Evolutionary conservation across 768 basidiomycete genomes (phyloP).

Genomic region (Strobilomyces dryophilus): DNA sequence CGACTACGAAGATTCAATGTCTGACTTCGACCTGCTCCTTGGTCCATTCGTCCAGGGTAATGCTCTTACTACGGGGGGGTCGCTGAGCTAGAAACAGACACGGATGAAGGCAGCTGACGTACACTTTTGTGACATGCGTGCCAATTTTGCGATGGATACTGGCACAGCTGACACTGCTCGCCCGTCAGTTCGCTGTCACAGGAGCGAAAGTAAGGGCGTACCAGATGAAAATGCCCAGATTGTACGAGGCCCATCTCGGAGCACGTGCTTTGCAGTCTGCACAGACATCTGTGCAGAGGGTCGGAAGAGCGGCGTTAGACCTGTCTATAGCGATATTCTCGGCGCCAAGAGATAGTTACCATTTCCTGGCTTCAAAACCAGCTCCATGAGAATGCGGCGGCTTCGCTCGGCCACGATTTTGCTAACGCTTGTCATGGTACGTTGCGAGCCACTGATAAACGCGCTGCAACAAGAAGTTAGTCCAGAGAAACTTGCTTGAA

Average conservation of each 20-base stretch:
- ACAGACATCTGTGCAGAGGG: slow-evolving; percentile 59
- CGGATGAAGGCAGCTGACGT: slow-evolving; percentile 26
- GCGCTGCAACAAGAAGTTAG: not conserved
- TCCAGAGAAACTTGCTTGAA: not conserved
- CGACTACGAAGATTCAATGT: slow-evolving; percentile 9
- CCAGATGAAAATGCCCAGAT: slow-evolving; percentile 88
- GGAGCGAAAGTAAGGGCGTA: slow-evolving; percentile 27
- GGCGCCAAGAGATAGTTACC: slow-evolving; percentile 40
- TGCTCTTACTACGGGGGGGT: slow-evolving; percentile 63
- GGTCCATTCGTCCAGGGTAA: slow-evolving; percentile 84
- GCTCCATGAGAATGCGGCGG: slow-evolving; percentile 62
- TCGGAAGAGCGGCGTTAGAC: slow-evolving; percentile 10
- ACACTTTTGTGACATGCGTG: slow-evolving; percentile 93
- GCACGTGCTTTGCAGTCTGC: slow-evolving; percentile 88
- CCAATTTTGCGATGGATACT: slow-evolving; percentile 93
- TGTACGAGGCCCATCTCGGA: slow-evolving; percentile 88
- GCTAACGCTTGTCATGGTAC: slow-evolving; percentile 33
- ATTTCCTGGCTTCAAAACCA: slow-evolving; percentile 74
- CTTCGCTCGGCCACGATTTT: slow-evolving; percentile 65
- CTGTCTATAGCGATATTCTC: not conserved
- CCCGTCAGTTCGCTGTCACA: slow-evolving; percentile 4
- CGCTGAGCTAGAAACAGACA: not conserved
- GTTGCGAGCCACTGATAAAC: not conserved
- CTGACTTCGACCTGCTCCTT: slow-evolving; percentile 85
- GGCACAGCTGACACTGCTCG: slow-evolving; percentile 73